phyloP scores from a whole-genome alignment of 2,329 filamentous ascomycete genomes.

The Teratosphaeria nubilosa region DNA sequence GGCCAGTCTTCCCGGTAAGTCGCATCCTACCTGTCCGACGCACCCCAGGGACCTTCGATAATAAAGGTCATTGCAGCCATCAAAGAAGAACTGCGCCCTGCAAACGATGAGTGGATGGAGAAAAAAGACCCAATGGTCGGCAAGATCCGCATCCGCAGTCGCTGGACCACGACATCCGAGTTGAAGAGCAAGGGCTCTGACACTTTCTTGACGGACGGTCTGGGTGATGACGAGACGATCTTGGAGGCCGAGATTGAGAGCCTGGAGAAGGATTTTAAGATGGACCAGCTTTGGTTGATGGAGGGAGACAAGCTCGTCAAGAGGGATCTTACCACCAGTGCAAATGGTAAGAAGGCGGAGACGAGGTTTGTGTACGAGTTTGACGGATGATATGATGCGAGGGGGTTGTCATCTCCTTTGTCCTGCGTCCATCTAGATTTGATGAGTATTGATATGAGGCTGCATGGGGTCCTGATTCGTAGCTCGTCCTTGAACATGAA shows the following conservation, averaged over 20 bases:
- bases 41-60: not conserved
- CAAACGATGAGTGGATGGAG: slow-evolving; percentile 3
- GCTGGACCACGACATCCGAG: not conserved
- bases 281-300: slow-evolving; percentile 11
- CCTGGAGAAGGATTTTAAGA: slow-evolving; percentile 2
- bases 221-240: slow-evolving; percentile 6
- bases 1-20: not conserved
- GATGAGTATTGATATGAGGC: too few relatives aligned
- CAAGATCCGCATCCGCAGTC: not conserved
- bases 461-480: too few relatives aligned
- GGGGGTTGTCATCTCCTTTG: too few relatives aligned
- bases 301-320: slow-evolving; percentile 11
- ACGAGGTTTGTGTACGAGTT: slow-evolving; percentile 12
- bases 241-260: slow-evolving; percentile 10
- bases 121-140: slow-evolving; percentile 3
- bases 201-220: slow-evolving; percentile 9
- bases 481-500: too few relatives aligned
- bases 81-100: slow-evolving; percentile 4
- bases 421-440: too few relatives aligned
- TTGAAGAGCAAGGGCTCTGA: not conserved
- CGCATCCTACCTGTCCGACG: not conserved
- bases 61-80: not conserved
- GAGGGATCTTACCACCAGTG: slow-evolving; percentile 10
- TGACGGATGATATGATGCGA: slow-evolving; percentile 1
- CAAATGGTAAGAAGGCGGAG: slow-evolving; percentile 8